Evolutionary conservation across 176 grass and related monocot species (phyloP).

Genomic region (Stipa capillata): DNA sequence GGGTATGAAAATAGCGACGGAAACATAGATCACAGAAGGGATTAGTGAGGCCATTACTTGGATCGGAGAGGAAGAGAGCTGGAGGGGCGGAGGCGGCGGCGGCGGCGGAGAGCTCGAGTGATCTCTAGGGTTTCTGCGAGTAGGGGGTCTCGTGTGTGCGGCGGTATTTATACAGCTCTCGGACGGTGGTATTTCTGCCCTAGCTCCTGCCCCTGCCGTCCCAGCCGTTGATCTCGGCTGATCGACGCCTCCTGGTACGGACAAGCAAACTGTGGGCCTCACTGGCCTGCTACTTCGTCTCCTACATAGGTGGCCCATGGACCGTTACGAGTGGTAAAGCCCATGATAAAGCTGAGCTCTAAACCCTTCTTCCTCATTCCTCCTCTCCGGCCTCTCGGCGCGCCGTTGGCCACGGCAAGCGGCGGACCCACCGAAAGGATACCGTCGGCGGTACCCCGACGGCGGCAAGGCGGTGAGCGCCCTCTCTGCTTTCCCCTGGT

Average conservation of each 20-base stretch:
- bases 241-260: neutral
- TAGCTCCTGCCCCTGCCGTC: neutral
- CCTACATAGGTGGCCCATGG: neutral
- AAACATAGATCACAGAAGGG: no score
- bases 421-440: no score
- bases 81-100: neutral
- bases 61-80: conserved; percentile 4
- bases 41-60: conserved; percentile 31
- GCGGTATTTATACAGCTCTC: no score
- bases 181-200: no score
- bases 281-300: neutral
- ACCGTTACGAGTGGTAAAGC: no score
- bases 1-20: neutral
- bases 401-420: no score
- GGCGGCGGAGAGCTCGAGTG: conserved; percentile 13
- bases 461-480: no score
- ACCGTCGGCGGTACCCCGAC: no score
- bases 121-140: conserved; percentile 19
- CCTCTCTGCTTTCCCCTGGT: no score
- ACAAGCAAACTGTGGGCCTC: neutral
- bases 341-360: no score
- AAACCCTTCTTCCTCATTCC: no score
- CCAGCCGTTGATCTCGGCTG: conserved; percentile 1
- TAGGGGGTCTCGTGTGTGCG: neutral
- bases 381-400: no score